Base-by-base conservation (phyloP, 495 filamentous ascomycete species). In the Extremus antarcticus region DNA sequence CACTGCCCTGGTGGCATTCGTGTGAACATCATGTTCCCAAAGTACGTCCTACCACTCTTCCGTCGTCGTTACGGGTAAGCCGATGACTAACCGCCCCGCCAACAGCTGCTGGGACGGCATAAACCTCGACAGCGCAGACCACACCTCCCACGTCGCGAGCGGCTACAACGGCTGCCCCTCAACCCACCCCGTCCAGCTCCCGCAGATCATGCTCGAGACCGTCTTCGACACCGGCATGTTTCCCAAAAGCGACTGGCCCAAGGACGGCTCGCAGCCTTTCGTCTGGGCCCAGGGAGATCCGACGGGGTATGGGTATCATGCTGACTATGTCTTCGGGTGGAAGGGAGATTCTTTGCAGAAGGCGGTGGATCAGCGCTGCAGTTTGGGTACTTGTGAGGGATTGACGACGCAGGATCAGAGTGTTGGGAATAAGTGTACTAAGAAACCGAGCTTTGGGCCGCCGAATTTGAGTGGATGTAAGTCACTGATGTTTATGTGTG, bases 241-340 rank as follows among this genome's bases (percentile, higher is more conserved):
- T 43, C 55, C 61, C 45, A 56, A 62, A 50, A 48, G 55, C 0
- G 48, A 59, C 24, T 65, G 62, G 62, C 59, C 62, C 9, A 40
- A 52, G 2, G 62, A 65, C 47, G 62, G 62, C 38, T 56, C 46
- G 8, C 62, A 65, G 51, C 62, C 62, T 17, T 65, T 65, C 43
- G 62, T 62, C 0, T 64, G 58, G 58, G 51, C 51, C 19, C 47
- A 43, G 25, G 62, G 59, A 8, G 62, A 64, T 55, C 39, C 38
- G 57, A 72, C 66, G 16, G 71, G 71, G 8, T 74, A 69, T 62
- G 65, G 67, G 1, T 68, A 64, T 43, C 71, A 74, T 54, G 71
- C 63, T 15, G 71, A 73, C 60, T 74, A 74, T 57, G 62, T 74
- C 1, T 74, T 74, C 57, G 70, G 70, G 16, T 74, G 71, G 74